phyloP scores from a whole-genome alignment of 345 rosid genomes.

The Iberis pinnata region DNA sequence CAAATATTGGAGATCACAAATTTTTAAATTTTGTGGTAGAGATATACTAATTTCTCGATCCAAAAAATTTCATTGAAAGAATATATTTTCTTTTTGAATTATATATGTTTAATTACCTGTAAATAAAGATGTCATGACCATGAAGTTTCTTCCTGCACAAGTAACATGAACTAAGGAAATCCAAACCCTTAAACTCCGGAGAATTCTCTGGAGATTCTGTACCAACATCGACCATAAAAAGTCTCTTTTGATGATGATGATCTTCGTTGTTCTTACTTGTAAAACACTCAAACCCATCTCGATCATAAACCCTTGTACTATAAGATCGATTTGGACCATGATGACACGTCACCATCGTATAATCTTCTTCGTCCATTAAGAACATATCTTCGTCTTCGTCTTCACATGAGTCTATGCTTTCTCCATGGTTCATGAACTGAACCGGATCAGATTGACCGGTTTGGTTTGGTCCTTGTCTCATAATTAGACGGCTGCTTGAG shows the following conservation, averaged over 20 bases:
- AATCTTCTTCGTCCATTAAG: slow-evolving; percentile 50
- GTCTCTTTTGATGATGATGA: not conserved
- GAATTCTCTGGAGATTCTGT: too few species aligned
- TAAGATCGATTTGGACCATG: slow-evolving; percentile 41
- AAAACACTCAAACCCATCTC: slow-evolving; percentile 33
- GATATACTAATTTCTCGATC: too few species aligned
- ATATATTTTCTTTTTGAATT: not conserved
- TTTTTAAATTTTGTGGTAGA: too few species aligned
- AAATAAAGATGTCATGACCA: slow-evolving; percentile 73
- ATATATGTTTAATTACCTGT: slow-evolving; percentile 62
- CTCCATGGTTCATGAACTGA: slow-evolving; percentile 30
- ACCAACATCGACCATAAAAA: slow-evolving; percentile 18
- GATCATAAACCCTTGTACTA: slow-evolving; percentile 46
- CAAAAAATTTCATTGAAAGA: too few species aligned
- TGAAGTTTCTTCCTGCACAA: slow-evolving; percentile 63
- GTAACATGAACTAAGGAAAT: slow-evolving; percentile 56
- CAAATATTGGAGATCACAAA: too few species aligned
- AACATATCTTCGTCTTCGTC: slow-evolving; percentile 41
- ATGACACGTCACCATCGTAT: slow-evolving; percentile 53
- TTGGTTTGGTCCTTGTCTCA: slow-evolving; percentile 26
- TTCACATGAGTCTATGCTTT: slow-evolving; percentile 23
- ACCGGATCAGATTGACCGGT: slow-evolving; percentile 33
- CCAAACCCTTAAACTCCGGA: slow-evolving; percentile 31
- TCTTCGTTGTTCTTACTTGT: slow-evolving; percentile 15
- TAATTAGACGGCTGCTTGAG: slow-evolving; percentile 26